These are phyloP conservation scores for Balansia obtecta DNA, from an alignment of 2,329 filamentous ascomycete species.

Conservation along the genomic window DNA sequence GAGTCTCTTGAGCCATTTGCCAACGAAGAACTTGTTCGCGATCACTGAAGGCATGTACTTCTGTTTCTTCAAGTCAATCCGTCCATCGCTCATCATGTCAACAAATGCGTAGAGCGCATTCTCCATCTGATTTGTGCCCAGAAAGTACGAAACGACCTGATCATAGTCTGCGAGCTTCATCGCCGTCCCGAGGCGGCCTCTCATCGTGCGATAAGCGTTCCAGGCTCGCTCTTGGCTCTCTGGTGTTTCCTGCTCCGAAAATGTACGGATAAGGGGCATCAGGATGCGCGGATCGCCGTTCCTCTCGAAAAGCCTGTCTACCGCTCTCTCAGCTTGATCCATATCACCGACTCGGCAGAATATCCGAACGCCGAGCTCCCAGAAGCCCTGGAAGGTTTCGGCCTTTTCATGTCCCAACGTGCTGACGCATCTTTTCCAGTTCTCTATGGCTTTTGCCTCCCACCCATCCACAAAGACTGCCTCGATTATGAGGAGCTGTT, in stretches of 20 bases:
- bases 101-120: constrained; percentile 67
- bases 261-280: constrained; percentile 58
- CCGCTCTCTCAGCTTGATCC: constrained; percentile 44
- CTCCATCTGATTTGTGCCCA: constrained; percentile 51
- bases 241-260: constrained; percentile 37
- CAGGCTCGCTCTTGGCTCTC: constrained; percentile 47
- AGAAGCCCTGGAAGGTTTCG: constrained; percentile 41
- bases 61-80: constrained; percentile 33
- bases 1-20: constrained; percentile 78
- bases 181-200: constrained; percentile 41
- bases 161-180: constrained; percentile 70
- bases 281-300: constrained; percentile 42
- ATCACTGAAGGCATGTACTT: constrained; percentile 34
- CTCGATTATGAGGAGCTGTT: constrained; percentile 56
- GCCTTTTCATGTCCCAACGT: constrained; percentile 35
- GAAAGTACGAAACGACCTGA: constrained; percentile 55
- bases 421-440: constrained; percentile 47
- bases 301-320: constrained; percentile 39
- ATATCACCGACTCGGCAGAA: constrained; percentile 44
- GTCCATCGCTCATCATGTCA: constrained; percentile 70
- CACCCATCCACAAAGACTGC: constrained; percentile 53
- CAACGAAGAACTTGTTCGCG: constrained; percentile 70
- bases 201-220: constrained; percentile 52
- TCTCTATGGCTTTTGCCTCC: constrained; percentile 44
- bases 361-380: constrained; percentile 55